Base-by-base conservation (phyloP, 1,139 yeast species). In the Schizosaccharomyces versatilis region DNA sequence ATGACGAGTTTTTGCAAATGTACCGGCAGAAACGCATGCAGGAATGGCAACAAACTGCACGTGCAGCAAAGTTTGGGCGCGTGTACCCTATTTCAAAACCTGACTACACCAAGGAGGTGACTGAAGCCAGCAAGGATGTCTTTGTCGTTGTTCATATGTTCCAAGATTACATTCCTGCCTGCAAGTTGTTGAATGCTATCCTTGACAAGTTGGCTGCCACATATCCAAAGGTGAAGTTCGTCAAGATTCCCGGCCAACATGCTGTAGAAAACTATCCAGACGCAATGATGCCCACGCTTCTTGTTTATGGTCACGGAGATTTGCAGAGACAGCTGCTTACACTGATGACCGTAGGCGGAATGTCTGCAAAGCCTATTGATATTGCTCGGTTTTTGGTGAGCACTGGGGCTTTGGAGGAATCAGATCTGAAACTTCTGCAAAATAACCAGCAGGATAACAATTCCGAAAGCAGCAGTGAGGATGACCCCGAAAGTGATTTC, bases 251-350 rank as follows among this genome's bases (percentile, higher is more conserved):
- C 12, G 95, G 84, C 19, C 74, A 78, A 59, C 78, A 95, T 66
- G 94, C 95, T 57, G 83, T 88, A 60, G 97, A 88, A 63, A 79
- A 81, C 64, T 90, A 88, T 66, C 96, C 97, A 0, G 88, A 84
- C 38, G 67, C 76, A 47, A 88, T 84, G 68, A 83, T 95, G 62
- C 99, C 99, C 1, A 93, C 98, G 0, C 70, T 90, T 19, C 73
- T 90, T 52, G 76, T 93, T 1, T 90, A 90, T 66, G 77, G 77
- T 63, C 76, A 84, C 57, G 59, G 58, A 15, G 61, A 53, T 36
- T 51, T 56, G 53, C 52, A 52, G n/a, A 53, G 54, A 38, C 58
- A 56, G 32, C 41, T 54, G 14, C 54, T 56, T 8, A 55, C 56
- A 3, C 48, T 55, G 17, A 48, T 47, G 24, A 41, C 54, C 17